Evolutionary conservation across 192 early-diverging fungal genomes (phyloP).

Genomic region (Mortierella antarctica): DNA sequence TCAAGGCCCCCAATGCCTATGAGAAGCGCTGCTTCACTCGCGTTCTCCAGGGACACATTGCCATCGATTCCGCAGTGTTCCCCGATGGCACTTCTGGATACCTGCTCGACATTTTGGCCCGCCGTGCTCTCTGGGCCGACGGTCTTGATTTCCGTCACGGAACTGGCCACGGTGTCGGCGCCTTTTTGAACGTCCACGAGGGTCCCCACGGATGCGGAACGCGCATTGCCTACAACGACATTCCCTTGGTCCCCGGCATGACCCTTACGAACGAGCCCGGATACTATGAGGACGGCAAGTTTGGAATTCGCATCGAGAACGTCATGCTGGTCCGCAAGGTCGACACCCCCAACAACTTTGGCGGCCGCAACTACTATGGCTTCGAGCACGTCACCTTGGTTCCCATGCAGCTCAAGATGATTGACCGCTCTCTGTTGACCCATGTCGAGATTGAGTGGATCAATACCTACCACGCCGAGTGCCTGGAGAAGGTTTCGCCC

Average conservation of each 20-base stretch:
- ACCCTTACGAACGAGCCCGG: constrained; percentile 97
- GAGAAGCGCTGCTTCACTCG: constrained; percentile 95
- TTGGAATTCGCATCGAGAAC: constrained; percentile 98
- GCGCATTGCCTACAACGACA: constrained; percentile 78
- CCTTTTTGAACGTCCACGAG: constrained; percentile 95
- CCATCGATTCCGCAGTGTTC: constrained; percentile 89
- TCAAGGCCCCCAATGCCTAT: constrained; percentile 82
- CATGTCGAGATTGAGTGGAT: constrained; percentile 87
- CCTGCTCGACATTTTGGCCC: constrained; percentile 89
- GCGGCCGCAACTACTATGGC: constrained; percentile 80
- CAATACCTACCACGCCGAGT: constrained; percentile 84
- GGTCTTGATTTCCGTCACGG: constrained; percentile 98
- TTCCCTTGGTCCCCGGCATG: constrained; percentile 89
- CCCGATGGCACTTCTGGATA: constrained; percentile 90
- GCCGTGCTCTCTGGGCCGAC: constrained; percentile 87
- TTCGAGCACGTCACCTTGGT: constrained; percentile 94
- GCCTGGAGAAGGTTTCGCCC: constrained; percentile 83
- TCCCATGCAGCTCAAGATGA: constrained; percentile 89
- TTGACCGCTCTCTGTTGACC: constrained; percentile 76
- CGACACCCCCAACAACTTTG: constrained; percentile 86
- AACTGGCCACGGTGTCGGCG: constrained; percentile 97
- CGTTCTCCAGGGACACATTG: constrained; percentile 98
- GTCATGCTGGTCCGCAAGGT: constrained; percentile 83
- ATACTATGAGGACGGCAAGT: constrained; percentile 96
- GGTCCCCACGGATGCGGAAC: constrained; percentile 95